Conservation (phyloP, 2,329 filamentous ascomycete genomes). For the Balansia obtecta region DNA sequence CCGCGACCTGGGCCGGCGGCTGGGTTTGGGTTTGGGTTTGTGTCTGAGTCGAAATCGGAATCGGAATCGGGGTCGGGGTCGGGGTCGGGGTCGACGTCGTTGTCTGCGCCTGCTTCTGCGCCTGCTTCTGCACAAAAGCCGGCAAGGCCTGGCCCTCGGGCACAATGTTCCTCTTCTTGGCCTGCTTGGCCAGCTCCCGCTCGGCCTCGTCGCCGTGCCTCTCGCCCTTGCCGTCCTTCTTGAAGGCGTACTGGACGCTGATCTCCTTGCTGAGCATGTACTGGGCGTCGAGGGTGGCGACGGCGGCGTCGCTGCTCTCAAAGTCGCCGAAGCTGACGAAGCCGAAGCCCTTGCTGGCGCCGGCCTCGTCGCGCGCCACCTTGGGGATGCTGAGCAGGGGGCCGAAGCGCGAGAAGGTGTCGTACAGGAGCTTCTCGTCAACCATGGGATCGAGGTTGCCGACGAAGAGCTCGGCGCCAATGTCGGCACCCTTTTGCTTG, state of each 20-base stretch:
- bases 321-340: slow-evolving; percentile 92
- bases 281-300: slow-evolving; percentile 87
- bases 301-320: slow-evolving; percentile 83
- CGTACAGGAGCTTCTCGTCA: slow-evolving; percentile 90
- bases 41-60: too few species aligned
- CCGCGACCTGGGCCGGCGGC: slow-evolving; percentile 13
- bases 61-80: too few species aligned
- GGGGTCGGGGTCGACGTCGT: too few species aligned
- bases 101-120: slow-evolving; percentile 1
- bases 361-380: slow-evolving; percentile 80
- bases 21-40: not conserved
- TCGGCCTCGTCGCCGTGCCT: slow-evolving; percentile 91
- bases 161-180: slow-evolving; percentile 86
- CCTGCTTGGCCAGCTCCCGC: slow-evolving; percentile 79
- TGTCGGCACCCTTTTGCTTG: slow-evolving; percentile 85
- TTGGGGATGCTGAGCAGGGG: slow-evolving; percentile 75
- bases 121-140: slow-evolving; percentile 49
- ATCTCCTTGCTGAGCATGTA: slow-evolving; percentile 96
- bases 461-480: slow-evolving; percentile 93
- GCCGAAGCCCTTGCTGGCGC: slow-evolving; percentile 86
- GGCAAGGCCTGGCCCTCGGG: slow-evolving; percentile 68
- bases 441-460: slow-evolving; percentile 92
- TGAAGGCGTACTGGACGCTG: slow-evolving; percentile 95
- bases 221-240: slow-evolving; percentile 97
- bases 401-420: slow-evolving; percentile 87